These are phyloP conservation scores for Citrullus colocynthis DNA, from an alignment of 306 rosid species.

Conservation along the genomic window DNA sequence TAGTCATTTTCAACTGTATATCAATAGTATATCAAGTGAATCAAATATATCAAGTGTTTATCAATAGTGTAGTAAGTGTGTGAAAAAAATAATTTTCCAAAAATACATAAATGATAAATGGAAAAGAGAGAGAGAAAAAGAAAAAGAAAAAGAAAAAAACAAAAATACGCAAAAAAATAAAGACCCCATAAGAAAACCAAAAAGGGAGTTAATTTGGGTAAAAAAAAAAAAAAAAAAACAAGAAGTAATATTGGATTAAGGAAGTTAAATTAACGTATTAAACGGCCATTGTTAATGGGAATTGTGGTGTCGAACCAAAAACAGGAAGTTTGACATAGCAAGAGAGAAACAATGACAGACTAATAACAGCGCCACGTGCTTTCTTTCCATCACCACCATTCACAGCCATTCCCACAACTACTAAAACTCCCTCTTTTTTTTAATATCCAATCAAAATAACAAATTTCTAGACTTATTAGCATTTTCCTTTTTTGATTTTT, in stretches of 20 bases:
- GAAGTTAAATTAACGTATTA: neutral
- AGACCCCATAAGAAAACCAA: neutral
- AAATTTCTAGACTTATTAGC: neutral
- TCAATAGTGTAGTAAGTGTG: too few species aligned
- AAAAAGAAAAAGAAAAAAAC: neutral
- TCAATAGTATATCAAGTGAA: too few species aligned
- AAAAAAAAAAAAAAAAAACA: neutral
- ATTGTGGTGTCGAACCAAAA: neutral
- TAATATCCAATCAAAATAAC: neutral
- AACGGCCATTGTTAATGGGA: neutral
- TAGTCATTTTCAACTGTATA: too few species aligned
- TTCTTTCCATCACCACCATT: neutral
- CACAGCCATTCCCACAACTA: neutral
- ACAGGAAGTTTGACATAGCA: neutral
- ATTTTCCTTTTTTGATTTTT: neutral
- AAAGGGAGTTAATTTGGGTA: neutral
- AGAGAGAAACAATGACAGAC: neutral
- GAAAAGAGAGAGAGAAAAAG: neutral
- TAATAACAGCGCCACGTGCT: neutral
- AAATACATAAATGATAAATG: neutral
- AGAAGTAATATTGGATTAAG: neutral
- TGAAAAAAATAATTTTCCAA: neutral
- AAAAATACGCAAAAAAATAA: neutral
- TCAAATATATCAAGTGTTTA: too few species aligned
- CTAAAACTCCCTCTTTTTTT: neutral